Evolutionary conservation across 106 monocot genomes (phyloP).

Genomic region (Dendrobium catenatum): DNA sequence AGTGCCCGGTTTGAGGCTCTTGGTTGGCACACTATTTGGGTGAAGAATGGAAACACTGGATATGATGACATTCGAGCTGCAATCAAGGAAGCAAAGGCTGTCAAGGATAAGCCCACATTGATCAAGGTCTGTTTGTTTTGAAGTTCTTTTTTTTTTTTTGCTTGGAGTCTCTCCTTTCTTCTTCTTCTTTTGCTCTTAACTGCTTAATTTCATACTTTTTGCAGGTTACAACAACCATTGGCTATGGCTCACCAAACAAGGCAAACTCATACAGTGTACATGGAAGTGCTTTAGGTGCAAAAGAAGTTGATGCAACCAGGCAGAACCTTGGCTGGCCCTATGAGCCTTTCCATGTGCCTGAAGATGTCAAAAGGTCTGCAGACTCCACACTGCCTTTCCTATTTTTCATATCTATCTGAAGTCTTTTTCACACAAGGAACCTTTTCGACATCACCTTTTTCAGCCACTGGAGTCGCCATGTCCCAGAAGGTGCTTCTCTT

Average conservation of each 20-base stretch:
- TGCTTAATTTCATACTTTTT: neutral
- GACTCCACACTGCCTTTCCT: neutral
- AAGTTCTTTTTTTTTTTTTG: neutral
- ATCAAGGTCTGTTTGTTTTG: conserved; percentile 39
- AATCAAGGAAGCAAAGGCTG: conserved; percentile 61
- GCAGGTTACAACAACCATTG: conserved; percentile 79
- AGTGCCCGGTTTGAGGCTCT: conserved; percentile 86
- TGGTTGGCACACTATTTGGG: conserved; percentile 99
- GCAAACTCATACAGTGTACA: conserved; percentile 67
- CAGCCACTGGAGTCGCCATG: conserved; percentile 78
- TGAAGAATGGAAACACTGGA: conserved; percentile 85
- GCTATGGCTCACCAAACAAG: conserved; percentile 81
- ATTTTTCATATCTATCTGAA: neutral
- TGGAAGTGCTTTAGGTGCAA: conserved; percentile 85
- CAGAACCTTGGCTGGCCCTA: conserved; percentile 78
- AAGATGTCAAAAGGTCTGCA: conserved; percentile 82
- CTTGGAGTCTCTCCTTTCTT: too few relatives aligned
- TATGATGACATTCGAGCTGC: conserved; percentile 67
- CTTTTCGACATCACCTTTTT: neutral
- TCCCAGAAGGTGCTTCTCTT: conserved; percentile 45
- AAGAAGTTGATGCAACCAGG: conserved; percentile 94
- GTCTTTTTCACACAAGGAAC: neutral
- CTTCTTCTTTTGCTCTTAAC: too few relatives aligned
- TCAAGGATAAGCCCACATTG: conserved; percentile 62
- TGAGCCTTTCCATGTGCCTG: conserved; percentile 79